Conservation (phyloP, 805 yeast genomes). For the Komagataella mondaviorum region DNA sequence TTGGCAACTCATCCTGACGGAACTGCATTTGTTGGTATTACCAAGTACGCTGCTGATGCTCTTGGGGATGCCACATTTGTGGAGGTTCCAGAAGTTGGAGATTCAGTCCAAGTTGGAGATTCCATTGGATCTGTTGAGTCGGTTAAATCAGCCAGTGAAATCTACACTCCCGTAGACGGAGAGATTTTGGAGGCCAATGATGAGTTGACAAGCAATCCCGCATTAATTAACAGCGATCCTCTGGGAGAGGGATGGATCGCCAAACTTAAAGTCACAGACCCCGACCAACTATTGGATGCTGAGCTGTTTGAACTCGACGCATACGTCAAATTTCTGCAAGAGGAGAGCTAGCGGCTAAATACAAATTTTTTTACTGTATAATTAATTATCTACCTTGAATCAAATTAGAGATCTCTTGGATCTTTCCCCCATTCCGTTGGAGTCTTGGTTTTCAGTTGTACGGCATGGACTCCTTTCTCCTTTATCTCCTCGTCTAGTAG, state of each 20-base stretch:
- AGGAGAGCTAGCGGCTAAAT: constrained; percentile 20
- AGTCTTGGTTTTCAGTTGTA: constrained; percentile 77
- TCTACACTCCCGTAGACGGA: constrained; percentile 80
- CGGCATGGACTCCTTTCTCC: constrained; percentile 69
- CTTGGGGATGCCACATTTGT: constrained; percentile 93
- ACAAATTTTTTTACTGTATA: not conserved
- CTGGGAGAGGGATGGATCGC: constrained; percentile 92
- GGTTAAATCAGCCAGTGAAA: constrained; percentile 89
- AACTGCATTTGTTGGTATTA: constrained; percentile 77
- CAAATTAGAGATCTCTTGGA: constrained; percentile 1
- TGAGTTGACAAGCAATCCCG: constrained; percentile 54
- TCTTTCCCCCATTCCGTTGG: constrained; percentile 32
- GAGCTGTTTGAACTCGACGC: constrained; percentile 40
- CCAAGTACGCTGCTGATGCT: constrained; percentile 91
- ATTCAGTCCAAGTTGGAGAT: constrained; percentile 50
- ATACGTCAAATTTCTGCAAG: constrained; percentile 45
- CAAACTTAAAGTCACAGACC: constrained; percentile 46
- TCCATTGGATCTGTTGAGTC: constrained; percentile 87
- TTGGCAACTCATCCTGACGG: constrained; percentile 75
- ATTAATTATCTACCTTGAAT: not conserved
- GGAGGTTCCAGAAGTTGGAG: constrained; percentile 64
- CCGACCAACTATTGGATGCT: constrained; percentile 20
- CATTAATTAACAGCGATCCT: constrained; percentile 76
- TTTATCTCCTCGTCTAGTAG: constrained; percentile 62
- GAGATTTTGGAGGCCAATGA: constrained; percentile 62